Evolutionary conservation across 768 basidiomycete species (phyloP).

Genomic region (Candolleomyces efflorescens): DNA sequence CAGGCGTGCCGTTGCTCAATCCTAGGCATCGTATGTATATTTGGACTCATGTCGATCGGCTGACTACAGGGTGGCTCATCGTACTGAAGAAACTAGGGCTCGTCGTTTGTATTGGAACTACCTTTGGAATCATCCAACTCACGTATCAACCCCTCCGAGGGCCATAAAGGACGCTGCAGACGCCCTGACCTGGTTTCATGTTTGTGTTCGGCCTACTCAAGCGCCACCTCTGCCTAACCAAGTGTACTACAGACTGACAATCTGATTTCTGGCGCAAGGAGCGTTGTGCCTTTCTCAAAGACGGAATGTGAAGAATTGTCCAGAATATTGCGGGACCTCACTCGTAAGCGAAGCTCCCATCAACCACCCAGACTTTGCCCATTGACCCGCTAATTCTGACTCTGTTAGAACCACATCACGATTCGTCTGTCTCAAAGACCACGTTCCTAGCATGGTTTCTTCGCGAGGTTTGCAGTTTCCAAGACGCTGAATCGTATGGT

Average conservation of each 20-base stretch:
- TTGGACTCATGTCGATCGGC: neutral
- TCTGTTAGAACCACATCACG: conserved; percentile 28
- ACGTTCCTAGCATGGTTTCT: conserved; percentile 48
- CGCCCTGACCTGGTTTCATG: conserved; percentile 47
- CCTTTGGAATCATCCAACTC: conserved; percentile 44
- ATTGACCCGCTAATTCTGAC: neutral
- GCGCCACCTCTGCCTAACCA: neutral
- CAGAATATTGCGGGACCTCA: conserved; percentile 32
- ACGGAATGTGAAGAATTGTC: conserved; percentile 48
- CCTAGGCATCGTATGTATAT: conserved; percentile 21
- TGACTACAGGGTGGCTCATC: neutral
- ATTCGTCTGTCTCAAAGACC: conserved; percentile 35
- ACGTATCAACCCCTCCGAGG: conserved; percentile 35
- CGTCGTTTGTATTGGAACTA: conserved; percentile 52
- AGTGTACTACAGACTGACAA: conserved; percentile 37
- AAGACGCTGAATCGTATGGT: conserved; percentile 42
- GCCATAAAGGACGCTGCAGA: conserved; percentile 45
- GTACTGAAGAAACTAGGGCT: conserved; percentile 34
- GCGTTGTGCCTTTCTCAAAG: conserved; percentile 51
- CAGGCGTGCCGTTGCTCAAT: conserved; percentile 21
- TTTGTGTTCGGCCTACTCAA: conserved; percentile 14
- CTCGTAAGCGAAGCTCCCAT: conserved; percentile 16
- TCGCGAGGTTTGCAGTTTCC: conserved; percentile 47
- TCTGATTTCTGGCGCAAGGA: conserved; percentile 38
- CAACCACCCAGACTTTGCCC: neutral